These are phyloP conservation scores for Kentomonas sorsogonicus DNA, from an alignment of 208 protist genomes.

Conservation along the genomic window DNA sequence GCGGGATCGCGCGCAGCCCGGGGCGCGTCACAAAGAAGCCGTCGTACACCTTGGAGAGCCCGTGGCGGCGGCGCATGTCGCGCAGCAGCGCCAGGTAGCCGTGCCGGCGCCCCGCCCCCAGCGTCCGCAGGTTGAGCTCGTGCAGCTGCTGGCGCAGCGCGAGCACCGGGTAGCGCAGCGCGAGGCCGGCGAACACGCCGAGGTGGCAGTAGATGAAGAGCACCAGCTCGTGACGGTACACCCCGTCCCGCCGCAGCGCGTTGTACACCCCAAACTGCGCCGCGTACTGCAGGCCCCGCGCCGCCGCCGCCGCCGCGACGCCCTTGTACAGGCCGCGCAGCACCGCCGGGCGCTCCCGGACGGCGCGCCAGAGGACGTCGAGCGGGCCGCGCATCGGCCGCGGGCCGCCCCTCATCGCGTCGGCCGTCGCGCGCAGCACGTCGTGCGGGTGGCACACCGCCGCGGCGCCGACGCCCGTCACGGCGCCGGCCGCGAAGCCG, in stretches of 20 bases:
- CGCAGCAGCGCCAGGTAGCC: conserved; percentile 55
- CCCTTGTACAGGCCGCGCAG: conserved; percentile 61
- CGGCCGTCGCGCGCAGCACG: conserved; percentile 67
- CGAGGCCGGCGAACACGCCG: conserved; percentile 38
- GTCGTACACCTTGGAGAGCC: conserved; percentile 76
- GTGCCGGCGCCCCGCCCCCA: conserved; percentile 17
- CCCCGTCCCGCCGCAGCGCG: conserved; percentile 58
- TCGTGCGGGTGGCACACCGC: conserved; percentile 66
- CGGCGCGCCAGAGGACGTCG: conserved; percentile 57
- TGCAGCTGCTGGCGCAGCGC: conserved; percentile 62
- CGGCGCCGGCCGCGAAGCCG: conserved; percentile 58
- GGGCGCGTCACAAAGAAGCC: conserved; percentile 72
- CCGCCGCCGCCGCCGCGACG: conserved; percentile 21
- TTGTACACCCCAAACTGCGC: conserved; percentile 80
- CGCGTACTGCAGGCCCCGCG: conserved; percentile 35
- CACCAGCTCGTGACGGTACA: conserved; percentile 43
- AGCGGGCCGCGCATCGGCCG: conserved; percentile 37
- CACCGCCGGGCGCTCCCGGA: conserved; percentile 47
- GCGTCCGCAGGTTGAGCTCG: conserved; percentile 29
- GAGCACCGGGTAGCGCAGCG: conserved; percentile 62
- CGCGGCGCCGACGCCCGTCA: conserved; percentile 40
- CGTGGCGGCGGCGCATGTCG: conserved; percentile 57
- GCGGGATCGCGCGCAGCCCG: conserved; percentile 55
- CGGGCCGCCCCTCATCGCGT: conserved; percentile 21
- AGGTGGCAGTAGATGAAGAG: conserved; percentile 77